A percentile compares a stretch with the other conserved stretches of the same genome.
Evolutionary conservation across 208 protist species (phyloP).

Genomic region (Leptomonas pyrrhocoris): DNA sequence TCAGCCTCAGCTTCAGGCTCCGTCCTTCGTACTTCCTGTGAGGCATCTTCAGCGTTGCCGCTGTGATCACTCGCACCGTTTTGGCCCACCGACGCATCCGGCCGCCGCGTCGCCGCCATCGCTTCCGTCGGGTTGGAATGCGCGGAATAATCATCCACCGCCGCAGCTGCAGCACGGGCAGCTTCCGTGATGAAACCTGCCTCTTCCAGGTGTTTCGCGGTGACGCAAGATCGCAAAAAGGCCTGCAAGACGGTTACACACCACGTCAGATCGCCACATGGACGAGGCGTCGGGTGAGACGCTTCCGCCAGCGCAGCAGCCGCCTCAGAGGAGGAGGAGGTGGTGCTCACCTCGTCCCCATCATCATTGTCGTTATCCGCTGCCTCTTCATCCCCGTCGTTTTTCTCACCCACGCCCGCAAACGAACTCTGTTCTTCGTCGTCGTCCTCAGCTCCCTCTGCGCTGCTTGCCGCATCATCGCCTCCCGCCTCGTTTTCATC

Average conservation of each 20-base stretch:
- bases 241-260: background rate
- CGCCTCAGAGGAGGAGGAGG: background rate
- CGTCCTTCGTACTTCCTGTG: too few species aligned
- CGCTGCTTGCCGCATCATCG: background rate
- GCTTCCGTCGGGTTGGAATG: too few species aligned
- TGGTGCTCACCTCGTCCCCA: background rate
- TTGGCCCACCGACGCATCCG: background rate
- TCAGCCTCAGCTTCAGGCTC: background rate
- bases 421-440: too few species aligned
- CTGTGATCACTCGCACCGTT: background rate
- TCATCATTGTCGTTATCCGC: background rate
- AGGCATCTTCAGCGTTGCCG: too few species aligned
- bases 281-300: background rate
- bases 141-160: too few species aligned
- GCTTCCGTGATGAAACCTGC: too few species aligned
- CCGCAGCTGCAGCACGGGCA: too few species aligned
- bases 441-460: too few species aligned
- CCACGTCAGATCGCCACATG: slow-evolving; percentile 10
- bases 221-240: background rate
- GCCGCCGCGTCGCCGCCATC: background rate
- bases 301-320: background rate
- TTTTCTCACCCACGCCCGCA: too few species aligned
- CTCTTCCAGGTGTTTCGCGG: background rate
- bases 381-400: background rate
- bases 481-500: background rate